phyloP scores from a whole-genome alignment of 371 early-diverging fungal genomes.

The Dichotomocladium elegans region DNA sequence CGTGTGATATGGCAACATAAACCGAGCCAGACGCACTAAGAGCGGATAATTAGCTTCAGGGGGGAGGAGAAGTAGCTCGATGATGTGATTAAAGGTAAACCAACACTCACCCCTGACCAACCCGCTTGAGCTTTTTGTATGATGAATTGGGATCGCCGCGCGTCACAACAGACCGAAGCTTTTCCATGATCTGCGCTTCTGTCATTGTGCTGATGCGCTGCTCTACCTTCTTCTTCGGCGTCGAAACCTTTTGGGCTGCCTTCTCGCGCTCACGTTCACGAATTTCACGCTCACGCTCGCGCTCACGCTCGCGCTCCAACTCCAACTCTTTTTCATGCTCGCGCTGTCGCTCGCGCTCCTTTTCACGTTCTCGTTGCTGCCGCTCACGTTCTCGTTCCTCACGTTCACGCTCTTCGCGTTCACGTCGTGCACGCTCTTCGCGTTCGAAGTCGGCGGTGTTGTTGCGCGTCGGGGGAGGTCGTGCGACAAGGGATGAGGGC shows the following conservation, averaged over 20 bases:
- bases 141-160: constrained; percentile 80
- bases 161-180: constrained; percentile 75
- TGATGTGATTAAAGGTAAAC: background rate
- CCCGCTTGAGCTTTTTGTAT: constrained; percentile 88
- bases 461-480: too few species aligned
- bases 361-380: background rate
- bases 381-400: background rate
- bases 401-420: background rate
- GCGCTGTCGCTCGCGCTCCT: constrained; percentile 17
- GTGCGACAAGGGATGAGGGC: background rate
- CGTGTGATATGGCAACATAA: constrained; percentile 74
- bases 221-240: constrained; percentile 55
- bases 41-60: background rate
- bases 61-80: background rate
- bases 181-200: constrained; percentile 91
- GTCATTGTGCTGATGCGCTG: constrained; percentile 83
- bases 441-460: constrained; percentile 15
- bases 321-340: constrained; percentile 15
- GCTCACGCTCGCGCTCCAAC: constrained; percentile 15
- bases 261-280: constrained; percentile 22
- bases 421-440: background rate
- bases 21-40: constrained; percentile 93
- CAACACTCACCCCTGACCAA: constrained; percentile 90
- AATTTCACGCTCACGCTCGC: constrained; percentile 26
- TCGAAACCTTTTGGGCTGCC: constrained; percentile 24